Evolutionary conservation across 2,329 filamentous ascomycete species (phyloP).

Genomic region (Fusarium setosum): DNA sequence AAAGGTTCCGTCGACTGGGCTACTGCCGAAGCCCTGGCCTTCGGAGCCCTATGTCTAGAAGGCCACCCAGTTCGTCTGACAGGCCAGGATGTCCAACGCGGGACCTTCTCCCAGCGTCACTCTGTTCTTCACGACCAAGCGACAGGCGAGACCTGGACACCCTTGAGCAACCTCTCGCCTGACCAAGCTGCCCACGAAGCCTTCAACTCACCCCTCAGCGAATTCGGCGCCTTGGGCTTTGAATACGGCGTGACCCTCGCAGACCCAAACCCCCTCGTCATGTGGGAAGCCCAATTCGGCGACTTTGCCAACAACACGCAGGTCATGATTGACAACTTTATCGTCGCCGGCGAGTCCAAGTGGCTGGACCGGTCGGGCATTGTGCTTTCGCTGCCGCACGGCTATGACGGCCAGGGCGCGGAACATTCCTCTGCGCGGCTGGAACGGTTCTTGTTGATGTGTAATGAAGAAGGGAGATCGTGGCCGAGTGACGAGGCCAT

Average conservation of each 20-base stretch:
- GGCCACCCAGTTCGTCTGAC: conserved; percentile 96
- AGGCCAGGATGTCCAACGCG: conserved; percentile 98
- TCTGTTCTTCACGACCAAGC: conserved; percentile 96
- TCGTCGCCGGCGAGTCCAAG: conserved; percentile 95
- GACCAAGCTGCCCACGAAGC: conserved; percentile 96
- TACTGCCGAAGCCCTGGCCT: conserved; percentile 93
- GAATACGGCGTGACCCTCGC: conserved; percentile 98
- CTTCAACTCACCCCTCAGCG: conserved; percentile 88
- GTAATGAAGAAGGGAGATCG: conserved; percentile 93
- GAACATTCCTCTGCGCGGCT: conserved; percentile 97
- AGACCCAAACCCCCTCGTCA: conserved; percentile 93
- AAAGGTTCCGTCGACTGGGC: conserved; percentile 98
- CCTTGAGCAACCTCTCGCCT: conserved; percentile 85
- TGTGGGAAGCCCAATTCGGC: conserved; percentile 99
- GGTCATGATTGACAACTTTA: conserved; percentile 98
- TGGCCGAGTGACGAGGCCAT: conserved; percentile 67
- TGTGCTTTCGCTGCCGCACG: conserved; percentile 94
- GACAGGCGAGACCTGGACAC: conserved; percentile 89
- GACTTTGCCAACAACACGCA: conserved; percentile 99
- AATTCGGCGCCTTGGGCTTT: conserved; percentile 84
- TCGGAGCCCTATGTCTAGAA: conserved; percentile 88
- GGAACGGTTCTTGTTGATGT: conserved; percentile 95
- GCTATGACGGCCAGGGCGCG: conserved; percentile 97
- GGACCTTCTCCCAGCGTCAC: conserved; percentile 98
- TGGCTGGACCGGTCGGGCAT: conserved; percentile 98